Evolutionary conservation across 192 early-diverging fungal genomes (phyloP).

Genomic region (Backusella mclennaniae): DNA sequence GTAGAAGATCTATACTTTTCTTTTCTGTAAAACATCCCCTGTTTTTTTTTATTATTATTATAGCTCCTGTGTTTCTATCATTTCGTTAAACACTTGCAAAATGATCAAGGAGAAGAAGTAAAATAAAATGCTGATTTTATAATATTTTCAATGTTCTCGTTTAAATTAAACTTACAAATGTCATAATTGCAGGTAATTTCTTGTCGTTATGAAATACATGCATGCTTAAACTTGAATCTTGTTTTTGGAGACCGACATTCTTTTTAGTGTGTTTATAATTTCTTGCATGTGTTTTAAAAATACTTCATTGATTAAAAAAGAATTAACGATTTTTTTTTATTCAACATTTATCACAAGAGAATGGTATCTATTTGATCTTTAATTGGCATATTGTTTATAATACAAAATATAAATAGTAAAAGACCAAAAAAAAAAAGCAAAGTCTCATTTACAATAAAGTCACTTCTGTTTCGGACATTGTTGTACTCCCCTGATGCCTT

Average conservation of each 20-base stretch:
- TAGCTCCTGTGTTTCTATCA: neutral
- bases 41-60: neutral
- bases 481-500: neutral
- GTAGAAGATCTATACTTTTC: too few species aligned
- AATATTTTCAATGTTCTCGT: neutral
- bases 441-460: neutral
- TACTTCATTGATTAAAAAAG: too few species aligned
- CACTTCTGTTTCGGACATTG: neutral
- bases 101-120: neutral
- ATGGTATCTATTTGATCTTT: neutral
- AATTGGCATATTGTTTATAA: neutral
- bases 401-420: neutral
- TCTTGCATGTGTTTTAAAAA: neutral
- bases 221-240: neutral
- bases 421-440: neutral
- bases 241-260: neutral
- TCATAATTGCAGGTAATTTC: too few species aligned
- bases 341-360: neutral
- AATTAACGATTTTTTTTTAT: neutral
- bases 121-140: neutral
- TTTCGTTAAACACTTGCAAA: neutral
- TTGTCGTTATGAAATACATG: neutral
- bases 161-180: too few species aligned
- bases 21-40: neutral
- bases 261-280: neutral